Evolutionary conservation across 83 land plant species (phyloP).

Genomic region (Picea mariana): DNA sequence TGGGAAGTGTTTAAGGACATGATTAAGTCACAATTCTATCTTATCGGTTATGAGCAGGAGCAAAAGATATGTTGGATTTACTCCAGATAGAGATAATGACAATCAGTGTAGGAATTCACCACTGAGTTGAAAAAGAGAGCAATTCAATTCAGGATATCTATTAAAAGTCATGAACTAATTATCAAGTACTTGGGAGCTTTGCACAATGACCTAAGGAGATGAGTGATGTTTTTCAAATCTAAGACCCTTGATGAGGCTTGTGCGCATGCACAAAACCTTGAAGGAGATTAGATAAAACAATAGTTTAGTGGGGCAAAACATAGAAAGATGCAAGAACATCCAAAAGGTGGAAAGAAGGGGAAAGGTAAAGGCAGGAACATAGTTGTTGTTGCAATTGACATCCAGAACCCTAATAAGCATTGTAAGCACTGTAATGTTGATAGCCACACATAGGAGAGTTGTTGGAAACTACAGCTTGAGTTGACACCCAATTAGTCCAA

Average conservation of each 20-base stretch:
- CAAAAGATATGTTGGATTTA: not conserved
- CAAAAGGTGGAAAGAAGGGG: too few species aligned
- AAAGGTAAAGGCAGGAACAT: too few species aligned
- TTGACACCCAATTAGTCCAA: too few species aligned
- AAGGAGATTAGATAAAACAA: too few species aligned
- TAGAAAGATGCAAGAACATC: too few species aligned
- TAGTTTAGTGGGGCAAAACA: too few species aligned
- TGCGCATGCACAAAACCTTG: too few species aligned
- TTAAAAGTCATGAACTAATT: not conserved
- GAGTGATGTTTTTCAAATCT: not conserved
- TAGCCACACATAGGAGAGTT: too few species aligned
- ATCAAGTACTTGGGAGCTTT: not conserved
- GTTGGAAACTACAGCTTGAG: too few species aligned
- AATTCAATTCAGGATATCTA: not conserved
- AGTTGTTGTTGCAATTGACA: too few species aligned
- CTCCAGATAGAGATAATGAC: not conserved
- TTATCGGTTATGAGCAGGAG: not conserved
- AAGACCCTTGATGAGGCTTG: not conserved
- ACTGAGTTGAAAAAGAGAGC: not conserved
- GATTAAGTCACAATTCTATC: not conserved
- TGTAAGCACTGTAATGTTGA: too few species aligned
- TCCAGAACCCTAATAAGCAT: too few species aligned
- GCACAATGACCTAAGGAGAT: not conserved
- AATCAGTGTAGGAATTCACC: not conserved
- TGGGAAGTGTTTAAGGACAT: not conserved